Conservation (phyloP, 2,329 filamentous ascomycete species). For the Calonectria hongkongensis region DNA sequence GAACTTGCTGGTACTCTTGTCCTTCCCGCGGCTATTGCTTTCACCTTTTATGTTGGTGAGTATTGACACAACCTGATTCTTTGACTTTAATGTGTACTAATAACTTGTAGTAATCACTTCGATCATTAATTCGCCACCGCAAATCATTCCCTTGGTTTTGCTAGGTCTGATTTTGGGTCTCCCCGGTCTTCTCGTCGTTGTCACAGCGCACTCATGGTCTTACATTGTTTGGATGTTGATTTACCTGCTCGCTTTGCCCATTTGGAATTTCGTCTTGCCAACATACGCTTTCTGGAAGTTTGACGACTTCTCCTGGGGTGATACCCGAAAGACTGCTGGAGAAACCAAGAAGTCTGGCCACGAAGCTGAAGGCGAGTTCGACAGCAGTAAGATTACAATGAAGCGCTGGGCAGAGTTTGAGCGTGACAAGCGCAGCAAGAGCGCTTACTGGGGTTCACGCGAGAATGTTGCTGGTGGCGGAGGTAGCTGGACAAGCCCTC, state of each 20-base stretch:
- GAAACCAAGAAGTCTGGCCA: constrained; percentile 91
- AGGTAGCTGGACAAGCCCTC: constrained; percentile 66
- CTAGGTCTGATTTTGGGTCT: constrained; percentile 94
- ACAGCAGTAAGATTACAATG: constrained; percentile 99
- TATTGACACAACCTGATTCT: constrained; percentile 50
- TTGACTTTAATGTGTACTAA: constrained; percentile 25
- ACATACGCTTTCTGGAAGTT: constrained; percentile 99
- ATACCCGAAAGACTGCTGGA: constrained; percentile 95
- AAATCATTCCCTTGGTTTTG: constrained; percentile 92
- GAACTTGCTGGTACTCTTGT: constrained; percentile 96
- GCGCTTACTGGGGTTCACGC: constrained; percentile 70
- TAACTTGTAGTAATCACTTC: constrained; percentile 82
- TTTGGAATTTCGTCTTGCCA: constrained; percentile 98
- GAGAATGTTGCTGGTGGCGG: constrained; percentile 69
- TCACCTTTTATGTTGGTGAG: constrained; percentile 96
- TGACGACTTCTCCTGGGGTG: constrained; percentile 99
- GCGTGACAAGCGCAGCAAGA: constrained; percentile 73
- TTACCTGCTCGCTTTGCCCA: constrained; percentile 92
- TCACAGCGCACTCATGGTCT: constrained; percentile 93
- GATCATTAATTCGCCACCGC: constrained; percentile 84
- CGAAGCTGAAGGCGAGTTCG: constrained; percentile 95
- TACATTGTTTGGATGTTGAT: constrained; percentile 99
- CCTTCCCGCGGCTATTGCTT: constrained; percentile 94
- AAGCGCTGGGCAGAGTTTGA: constrained; percentile 99
- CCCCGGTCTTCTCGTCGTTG: constrained; percentile 90